Base-by-base conservation (phyloP, 2,329 filamentous ascomycete genomes). In the Paradendryphiella salina region DNA sequence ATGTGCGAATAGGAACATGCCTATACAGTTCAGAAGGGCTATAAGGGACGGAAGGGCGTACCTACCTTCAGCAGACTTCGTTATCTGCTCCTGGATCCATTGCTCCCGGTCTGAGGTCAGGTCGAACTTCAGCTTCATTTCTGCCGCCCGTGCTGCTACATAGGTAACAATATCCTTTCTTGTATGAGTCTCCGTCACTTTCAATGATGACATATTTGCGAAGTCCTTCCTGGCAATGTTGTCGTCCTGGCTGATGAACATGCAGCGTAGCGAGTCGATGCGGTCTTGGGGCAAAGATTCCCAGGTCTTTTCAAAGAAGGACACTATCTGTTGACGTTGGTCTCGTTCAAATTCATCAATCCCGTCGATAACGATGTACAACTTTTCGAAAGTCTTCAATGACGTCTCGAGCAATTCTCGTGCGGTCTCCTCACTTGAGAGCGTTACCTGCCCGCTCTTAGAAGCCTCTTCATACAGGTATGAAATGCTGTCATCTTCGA, bases 281-380 rank as follows among this genome's bases (percentile, higher is more conserved):
- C 23, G 58, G 63, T 4, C 62, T 63, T 8, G 63, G 52, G 0
- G 61, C 55, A 5, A 34, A 32, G 2, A 34, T 38, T 8, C 31
- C 47, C 8, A 54, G 46, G 21, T 41, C 1, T 53, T 17, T 9
- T 60, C 38, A 4, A 69, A 34, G 11, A 38, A 45, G 1, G 63
- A 52, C 3, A 67, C 18, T 3, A 57, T 40, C 21, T 64, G 56
- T 33, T 61, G 64, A 43, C 64, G 52, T 23, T 68, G 68, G 0
- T 42, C 21, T 3, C 40, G n/a, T 1, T 66, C 50, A 42, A 74
- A 76, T 49, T 79, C 76, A 40, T 79, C 76, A 11, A 79, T 52
- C 0, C 77, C 42, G 28, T 70, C 64, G n/a, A 70, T 40, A 3
- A 70, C 37, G 11, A 68, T 56, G 23, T 55, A 68, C 2, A 57